Evolutionary conservation across 805 yeast genomes (phyloP).

Genomic region (Nakazawaea wickerhamii): DNA sequence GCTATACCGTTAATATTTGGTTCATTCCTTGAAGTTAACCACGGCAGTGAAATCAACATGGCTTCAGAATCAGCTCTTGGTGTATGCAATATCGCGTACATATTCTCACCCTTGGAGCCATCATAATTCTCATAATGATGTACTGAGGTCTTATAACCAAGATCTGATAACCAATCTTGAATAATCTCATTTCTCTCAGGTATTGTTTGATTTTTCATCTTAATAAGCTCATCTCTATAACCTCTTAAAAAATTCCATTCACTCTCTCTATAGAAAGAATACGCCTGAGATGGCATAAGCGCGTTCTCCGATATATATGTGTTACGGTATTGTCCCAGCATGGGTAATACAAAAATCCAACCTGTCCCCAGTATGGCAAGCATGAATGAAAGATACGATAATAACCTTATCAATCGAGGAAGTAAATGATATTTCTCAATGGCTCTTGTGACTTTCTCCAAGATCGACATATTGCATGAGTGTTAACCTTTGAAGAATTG

Average conservation of each 20-base stretch:
- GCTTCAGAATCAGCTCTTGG: constrained; percentile 97
- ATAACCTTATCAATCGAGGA: constrained; percentile 35
- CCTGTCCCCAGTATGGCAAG: constrained; percentile 42
- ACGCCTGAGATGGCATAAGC: constrained; percentile 93
- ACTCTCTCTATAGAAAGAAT: constrained; percentile 83
- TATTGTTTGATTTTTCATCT: constrained; percentile 28
- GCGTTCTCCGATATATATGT: constrained; percentile 96
- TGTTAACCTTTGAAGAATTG: too few species aligned
- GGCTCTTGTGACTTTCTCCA: constrained; percentile 38
- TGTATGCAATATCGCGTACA: constrained; percentile 83
- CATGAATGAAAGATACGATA: constrained; percentile 39
- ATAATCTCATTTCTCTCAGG: constrained; percentile 40
- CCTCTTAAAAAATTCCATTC: constrained; percentile 94
- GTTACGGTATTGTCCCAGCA: constrained; percentile 73
- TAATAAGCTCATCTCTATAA: constrained; percentile 54
- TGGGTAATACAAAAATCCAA: constrained; percentile 64
- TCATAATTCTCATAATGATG: constrained; percentile 31
- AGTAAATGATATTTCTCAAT: constrained; percentile 39
- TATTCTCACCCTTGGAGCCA: constrained; percentile 33
- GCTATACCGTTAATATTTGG: constrained; percentile 80
- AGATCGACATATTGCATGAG: constrained; percentile 40
- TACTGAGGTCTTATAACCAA: constrained; percentile 63
- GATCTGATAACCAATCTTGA: constrained; percentile 55
- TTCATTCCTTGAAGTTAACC: constrained; percentile 61
- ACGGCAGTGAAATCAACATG: constrained; percentile 85